phyloP scores from a whole-genome alignment of 2,329 filamentous ascomycete species.

The Aspergillus sojae region DNA sequence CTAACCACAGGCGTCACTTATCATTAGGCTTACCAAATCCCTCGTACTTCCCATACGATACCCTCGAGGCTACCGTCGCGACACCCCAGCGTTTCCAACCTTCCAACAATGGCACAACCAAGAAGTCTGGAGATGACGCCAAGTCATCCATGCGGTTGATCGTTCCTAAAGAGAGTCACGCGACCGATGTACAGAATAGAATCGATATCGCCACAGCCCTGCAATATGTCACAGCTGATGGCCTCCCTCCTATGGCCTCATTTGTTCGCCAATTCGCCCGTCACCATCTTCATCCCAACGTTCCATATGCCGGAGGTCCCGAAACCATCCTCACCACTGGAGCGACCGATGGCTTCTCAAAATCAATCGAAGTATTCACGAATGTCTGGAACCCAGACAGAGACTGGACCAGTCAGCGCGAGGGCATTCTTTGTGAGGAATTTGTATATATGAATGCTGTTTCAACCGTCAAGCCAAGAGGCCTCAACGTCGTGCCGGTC shows the following conservation, averaged over 20 bases:
- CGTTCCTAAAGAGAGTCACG: constrained; percentile 69
- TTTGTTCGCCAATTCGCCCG: constrained; percentile 79
- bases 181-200: constrained; percentile 64
- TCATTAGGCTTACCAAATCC: constrained; percentile 73
- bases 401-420: constrained; percentile 68
- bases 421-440: constrained; percentile 76
- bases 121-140: constrained; percentile 34
- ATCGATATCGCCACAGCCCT: constrained; percentile 81
- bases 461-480: constrained; percentile 66
- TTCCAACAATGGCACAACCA: constrained; percentile 55
- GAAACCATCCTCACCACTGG: constrained; percentile 81
- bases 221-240: constrained; percentile 82
- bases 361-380: constrained; percentile 73
- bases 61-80: constrained; percentile 79
- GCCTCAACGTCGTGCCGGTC: constrained; percentile 73
- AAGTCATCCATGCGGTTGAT: constrained; percentile 58
- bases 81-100: constrained; percentile 74
- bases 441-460: constrained; percentile 81
- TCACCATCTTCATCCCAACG: constrained; percentile 75
- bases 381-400: constrained; percentile 73
- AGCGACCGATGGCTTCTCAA: constrained; percentile 81
- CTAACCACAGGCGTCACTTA: not conserved
- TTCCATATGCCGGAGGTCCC: constrained; percentile 75
- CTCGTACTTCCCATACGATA: constrained; percentile 86
- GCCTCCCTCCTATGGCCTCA: constrained; percentile 75